Base-by-base conservation (phyloP, 2,329 filamentous ascomycete species). In the Stemphylium lycopersici region DNA sequence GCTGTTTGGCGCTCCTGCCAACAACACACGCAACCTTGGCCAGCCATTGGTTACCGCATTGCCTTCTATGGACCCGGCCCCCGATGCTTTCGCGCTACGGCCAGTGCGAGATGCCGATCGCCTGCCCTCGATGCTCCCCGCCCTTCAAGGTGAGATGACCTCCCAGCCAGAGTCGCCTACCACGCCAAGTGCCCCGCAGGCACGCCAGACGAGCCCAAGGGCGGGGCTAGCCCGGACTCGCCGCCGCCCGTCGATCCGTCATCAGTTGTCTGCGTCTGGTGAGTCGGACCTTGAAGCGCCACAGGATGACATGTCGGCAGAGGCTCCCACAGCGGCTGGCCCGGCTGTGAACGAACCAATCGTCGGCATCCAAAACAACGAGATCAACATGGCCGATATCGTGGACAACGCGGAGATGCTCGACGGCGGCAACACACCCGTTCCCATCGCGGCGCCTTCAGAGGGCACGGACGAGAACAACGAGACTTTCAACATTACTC, bases 401-500 rank as follows among this genome's bases (percentile, higher is more conserved):
- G 90, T 92, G 51, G 90, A 95, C 59, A 85, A 88, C 29, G 90
- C 93, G 57, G 85, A 87, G 63, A 88, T 96, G 73, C 83, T 96
- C 32, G 87, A 91, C 47, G 81, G 81, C 45, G 85, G 83, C 34
- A 87, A 87, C 48, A 85, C 89, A 2, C 84, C 87, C 3, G 85
- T 96, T 31, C 88, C 90, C 26, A 77, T 96, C 56, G 86, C 88
- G 2, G 89, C 91, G 6, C 89, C 90, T 2, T 93, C 92, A 0
- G 91, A 95, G 67, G 85, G 87, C n/a, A 90, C 92, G 65, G 91
- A 96, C 65, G 85, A 90, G 48, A 68, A 68, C 60, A 69, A 72
- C 11, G 92, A 93, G 52, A 91, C 92, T 0, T 97, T 98, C 77
- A 96, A 96, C 77, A 96, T 97, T 67, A 92, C 90, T 6, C 93